These are phyloP conservation scores for Populus trichocarpa DNA, from an alignment of 441 rosid species.

Conservation along the genomic window DNA sequence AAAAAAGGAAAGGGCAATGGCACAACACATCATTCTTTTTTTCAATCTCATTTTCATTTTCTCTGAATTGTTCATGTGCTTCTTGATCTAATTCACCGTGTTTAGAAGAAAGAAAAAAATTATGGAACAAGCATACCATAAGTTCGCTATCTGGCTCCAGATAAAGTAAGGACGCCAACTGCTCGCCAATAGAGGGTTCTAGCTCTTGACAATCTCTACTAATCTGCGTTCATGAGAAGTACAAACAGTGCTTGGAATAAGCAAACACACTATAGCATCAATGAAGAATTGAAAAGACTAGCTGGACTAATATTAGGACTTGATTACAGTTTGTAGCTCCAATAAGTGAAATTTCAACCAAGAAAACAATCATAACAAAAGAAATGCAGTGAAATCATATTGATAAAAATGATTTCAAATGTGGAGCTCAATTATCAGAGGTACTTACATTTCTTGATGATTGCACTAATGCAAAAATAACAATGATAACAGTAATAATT, in stretches of 20 bases:
- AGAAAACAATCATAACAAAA: background rate
- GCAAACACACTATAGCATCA: too few relatives aligned
- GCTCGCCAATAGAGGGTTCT: slow-evolving; percentile 89
- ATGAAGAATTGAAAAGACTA: too few relatives aligned
- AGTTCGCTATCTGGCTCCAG: slow-evolving; percentile 98
- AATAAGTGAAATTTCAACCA: background rate
- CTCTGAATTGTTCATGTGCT: background rate
- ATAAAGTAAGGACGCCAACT: slow-evolving; percentile 89
- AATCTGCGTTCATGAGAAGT: slow-evolving; percentile 48
- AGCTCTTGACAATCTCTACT: slow-evolving; percentile 99
- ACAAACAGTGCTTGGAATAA: too few relatives aligned
- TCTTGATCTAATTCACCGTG: background rate
- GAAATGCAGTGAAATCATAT: too few relatives aligned
- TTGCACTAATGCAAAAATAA: background rate
- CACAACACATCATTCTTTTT: background rate
- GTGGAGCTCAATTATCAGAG: background rate
- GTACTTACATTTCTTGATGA: background rate
- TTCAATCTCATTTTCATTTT: background rate
- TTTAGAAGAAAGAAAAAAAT: background rate
- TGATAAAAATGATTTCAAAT: background rate
- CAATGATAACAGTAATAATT: background rate
- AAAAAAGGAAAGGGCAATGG: background rate
- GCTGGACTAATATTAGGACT: background rate
- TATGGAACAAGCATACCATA: slow-evolving; percentile 57
- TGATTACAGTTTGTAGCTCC: background rate